Conservation (phyloP, 2,329 filamentous ascomycete species). For the Exophiala oligosperma region DNA sequence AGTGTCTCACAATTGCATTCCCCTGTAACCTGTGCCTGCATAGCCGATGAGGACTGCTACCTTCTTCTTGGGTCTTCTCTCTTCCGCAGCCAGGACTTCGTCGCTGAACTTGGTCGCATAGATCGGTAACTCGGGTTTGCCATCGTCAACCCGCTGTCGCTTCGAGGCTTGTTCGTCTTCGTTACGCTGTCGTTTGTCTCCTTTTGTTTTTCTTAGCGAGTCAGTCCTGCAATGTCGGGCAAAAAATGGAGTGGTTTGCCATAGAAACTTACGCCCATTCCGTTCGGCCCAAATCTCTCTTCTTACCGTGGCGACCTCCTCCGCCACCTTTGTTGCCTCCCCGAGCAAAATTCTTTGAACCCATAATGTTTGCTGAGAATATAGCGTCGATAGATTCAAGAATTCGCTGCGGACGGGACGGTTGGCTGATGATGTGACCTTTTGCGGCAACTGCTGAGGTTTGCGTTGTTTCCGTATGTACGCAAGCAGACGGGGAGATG, state of each 20-base stretch:
- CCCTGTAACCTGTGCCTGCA: slow-evolving; percentile 93
- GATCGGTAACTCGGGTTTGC: slow-evolving; percentile 44
- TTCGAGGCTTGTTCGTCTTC: slow-evolving; percentile 55
- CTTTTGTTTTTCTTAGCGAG: slow-evolving; percentile 47
- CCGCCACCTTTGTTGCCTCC: slow-evolving; percentile 30
- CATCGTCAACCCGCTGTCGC: slow-evolving; percentile 53
- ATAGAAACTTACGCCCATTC: slow-evolving; percentile 60
- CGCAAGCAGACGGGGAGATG: slow-evolving; percentile 2
- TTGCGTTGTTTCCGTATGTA: not conserved
- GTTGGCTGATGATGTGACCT: not conserved
- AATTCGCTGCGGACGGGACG: not conserved
- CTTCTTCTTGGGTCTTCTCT: slow-evolving; percentile 88
- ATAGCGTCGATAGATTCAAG: slow-evolving; percentile 4
- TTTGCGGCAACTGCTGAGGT: not conserved
- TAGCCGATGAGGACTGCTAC: slow-evolving; percentile 95
- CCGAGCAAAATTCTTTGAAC: slow-evolving; percentile 21
- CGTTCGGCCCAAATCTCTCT: slow-evolving; percentile 65
- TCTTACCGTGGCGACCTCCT: slow-evolving; percentile 46
- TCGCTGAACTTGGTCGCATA: slow-evolving; percentile 63
- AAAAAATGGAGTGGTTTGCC: slow-evolving; percentile 17
- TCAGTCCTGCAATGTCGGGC: slow-evolving; percentile 43
- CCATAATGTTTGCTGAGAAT: slow-evolving; percentile 14
- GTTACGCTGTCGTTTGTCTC: slow-evolving; percentile 55
- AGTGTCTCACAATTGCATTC: slow-evolving; percentile 74
- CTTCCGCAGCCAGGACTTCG: slow-evolving; percentile 85